Evolutionary conservation across 2,329 filamentous ascomycete species (phyloP), one percentile per base, ranked within the genome.

Genomic region (Chaetothyriales sp.): DNA sequence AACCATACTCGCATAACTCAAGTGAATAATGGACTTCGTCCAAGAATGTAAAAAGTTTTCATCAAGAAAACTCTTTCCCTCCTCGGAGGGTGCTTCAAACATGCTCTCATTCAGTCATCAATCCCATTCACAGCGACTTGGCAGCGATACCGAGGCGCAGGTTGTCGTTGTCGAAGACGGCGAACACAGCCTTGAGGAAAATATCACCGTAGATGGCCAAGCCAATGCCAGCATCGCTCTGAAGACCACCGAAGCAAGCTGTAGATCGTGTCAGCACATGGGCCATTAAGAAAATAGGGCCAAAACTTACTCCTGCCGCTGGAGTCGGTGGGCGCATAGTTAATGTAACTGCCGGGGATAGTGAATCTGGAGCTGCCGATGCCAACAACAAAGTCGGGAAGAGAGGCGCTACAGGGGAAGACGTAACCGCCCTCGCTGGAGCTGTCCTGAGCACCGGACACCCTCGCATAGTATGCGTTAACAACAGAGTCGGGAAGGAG

Each of bases 161-260:
- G 48, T 56, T 56, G 49, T 54, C 57, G 39, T 48, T 57, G 62
- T 87, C 82, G 64, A 86, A 87, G 46, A 86, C 78, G 26, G 83
- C 79, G 62, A 84, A 88, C 55, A 84, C 72, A 50, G 77, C 77
- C 77, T 92, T 92, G 58, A 92, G 74, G 70, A 88, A 86, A 51
- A 84, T 73, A 54, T 89, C 84, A 8, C 86, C 86, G 51, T 89
- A 77, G 61, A 93, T 86, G 51, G 74, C 78, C 55, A 81, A n/a
- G 18, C 43, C 73, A 46, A 82, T 66, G n/a, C 73, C 76, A 1
- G 65, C 61, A 59, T 76, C 72, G 56, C 67, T 73, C 71, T 92
- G 86, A 55, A 93, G 76, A 47, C 85, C 86, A 50, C 86, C 86
- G 64, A 78, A 89, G 73, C 86, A 92, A 51, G 60, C 65, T 32